phyloP scores from a whole-genome alignment of 495 filamentous ascomycete genomes.

The Tuber indicum region DNA sequence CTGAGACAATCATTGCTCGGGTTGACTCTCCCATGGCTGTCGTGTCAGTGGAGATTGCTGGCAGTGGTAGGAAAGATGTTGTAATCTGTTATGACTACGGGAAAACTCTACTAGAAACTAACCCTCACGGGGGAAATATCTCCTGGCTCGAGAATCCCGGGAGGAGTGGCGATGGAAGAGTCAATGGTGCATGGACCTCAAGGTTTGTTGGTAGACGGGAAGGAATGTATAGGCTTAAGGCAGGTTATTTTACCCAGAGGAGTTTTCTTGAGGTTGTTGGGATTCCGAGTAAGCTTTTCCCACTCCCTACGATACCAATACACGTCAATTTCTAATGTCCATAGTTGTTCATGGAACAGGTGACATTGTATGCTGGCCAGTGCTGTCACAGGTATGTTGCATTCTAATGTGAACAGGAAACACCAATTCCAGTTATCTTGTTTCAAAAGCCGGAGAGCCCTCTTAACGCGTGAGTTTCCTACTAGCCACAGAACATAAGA shows the following conservation, averaged over 20 bases:
- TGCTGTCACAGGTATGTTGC: background rate
- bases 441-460: slow-evolving; percentile 30
- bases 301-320: background rate
- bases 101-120: background rate
- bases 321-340: background rate
- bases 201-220: slow-evolving; percentile 35
- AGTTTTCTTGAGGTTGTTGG: slow-evolving; percentile 25
- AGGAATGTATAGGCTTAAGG: slow-evolving; percentile 31
- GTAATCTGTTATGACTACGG: slow-evolving; percentile 33
- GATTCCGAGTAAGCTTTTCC: slow-evolving; percentile 11
- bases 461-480: slow-evolving; percentile 20
- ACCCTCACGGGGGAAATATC: slow-evolving; percentile 23
- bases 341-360: slow-evolving; percentile 22
- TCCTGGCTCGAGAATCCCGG: slow-evolving; percentile 36
- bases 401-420: slow-evolving; percentile 8
- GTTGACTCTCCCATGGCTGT: slow-evolving; percentile 26
- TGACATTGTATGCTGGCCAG: slow-evolving; percentile 5
- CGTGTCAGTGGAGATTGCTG: slow-evolving; percentile 21
- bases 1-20: slow-evolving; percentile 5
- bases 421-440: slow-evolving; percentile 24
- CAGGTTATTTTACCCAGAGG: slow-evolving; percentile 37
- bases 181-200: slow-evolving; percentile 12
- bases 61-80: slow-evolving; percentile 29
- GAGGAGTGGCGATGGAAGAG: slow-evolving; percentile 6
- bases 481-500: background rate